Evolutionary conservation across 169 alveolate genomes (phyloP), one percentile per base, ranked within the genome.

Genomic region (Cryptosporidium meleagridis): DNA sequence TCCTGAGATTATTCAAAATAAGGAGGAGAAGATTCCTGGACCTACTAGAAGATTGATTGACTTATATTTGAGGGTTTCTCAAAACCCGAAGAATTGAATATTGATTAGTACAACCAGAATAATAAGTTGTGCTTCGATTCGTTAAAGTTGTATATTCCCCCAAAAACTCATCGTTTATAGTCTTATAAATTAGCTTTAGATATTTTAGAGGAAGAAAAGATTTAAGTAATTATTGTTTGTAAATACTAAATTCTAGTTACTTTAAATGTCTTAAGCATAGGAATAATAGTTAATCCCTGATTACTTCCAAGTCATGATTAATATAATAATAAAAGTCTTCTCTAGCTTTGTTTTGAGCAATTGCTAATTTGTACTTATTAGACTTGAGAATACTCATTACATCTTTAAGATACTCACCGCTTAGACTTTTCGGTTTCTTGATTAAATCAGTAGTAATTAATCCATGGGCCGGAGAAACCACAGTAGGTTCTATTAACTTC

Each of bases 41-140:
- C 93, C 80, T 48, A 92, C 86, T 53, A 91, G 67, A 73, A 92
- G 65, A 92, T 85, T 35, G 45, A 69, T 70, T 26, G 69, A 44
- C 84, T 92, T 21, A 33, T 92, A 35, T 52, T 26, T 55, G 37
- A 55, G 23, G 37, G n/a, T n/a, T 55, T 55, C 67, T 1, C 37
- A n/a, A 14, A 10, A 3, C 39, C 35, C 12, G 12, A 26, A 12
- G 39, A 23, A 21, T 26, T 55, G 35, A 55, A 12, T 7, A 23
- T 23, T 23, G 53, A 16, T 10, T 39, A 8, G 6, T 39, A 6
- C 10, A 39, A 0, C 45, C 45, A 5, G 10, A 8, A 8, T 39
- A 8, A 39, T 8, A 0, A 39, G 45, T 39, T 39, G 12, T 7
- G 0, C 10, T 3, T 41, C 10, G 1, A 41, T 41, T 41, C 48